Evolutionary conservation across 441 rosid species (phyloP).

Genomic region (Kokia cookei): DNA sequence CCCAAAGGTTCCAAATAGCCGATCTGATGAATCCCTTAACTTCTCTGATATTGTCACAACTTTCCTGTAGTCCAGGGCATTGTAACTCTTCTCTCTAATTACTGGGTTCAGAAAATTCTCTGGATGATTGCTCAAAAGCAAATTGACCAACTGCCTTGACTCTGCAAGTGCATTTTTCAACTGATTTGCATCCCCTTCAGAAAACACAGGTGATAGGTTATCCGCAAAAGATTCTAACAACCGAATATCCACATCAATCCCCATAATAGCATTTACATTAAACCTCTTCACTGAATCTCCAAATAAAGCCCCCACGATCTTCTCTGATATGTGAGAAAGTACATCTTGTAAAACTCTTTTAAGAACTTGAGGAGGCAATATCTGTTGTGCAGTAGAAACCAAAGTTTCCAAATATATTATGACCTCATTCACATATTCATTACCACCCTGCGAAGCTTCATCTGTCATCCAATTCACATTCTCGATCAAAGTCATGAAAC

Average conservation of each 20-base stretch:
- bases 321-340: background rate
- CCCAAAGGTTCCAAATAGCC: background rate
- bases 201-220: background rate
- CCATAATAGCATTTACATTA: background rate
- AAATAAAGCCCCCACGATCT: background rate
- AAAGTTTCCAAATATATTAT: background rate
- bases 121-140: background rate
- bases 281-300: background rate
- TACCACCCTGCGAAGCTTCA: background rate
- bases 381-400: background rate
- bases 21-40: background rate
- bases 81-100: background rate
- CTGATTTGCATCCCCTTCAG: background rate
- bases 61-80: background rate
- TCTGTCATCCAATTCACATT: background rate
- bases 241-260: background rate
- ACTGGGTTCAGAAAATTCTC: background rate
- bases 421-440: background rate
- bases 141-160: background rate
- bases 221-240: background rate
- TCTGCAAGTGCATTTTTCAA: background rate
- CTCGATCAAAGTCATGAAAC: background rate
- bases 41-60: background rate
- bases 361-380: conserved; percentile 1
- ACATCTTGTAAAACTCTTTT: background rate